Conservation (phyloP, 2,329 filamentous ascomycete species). For the Diplocarpon mali region DNA sequence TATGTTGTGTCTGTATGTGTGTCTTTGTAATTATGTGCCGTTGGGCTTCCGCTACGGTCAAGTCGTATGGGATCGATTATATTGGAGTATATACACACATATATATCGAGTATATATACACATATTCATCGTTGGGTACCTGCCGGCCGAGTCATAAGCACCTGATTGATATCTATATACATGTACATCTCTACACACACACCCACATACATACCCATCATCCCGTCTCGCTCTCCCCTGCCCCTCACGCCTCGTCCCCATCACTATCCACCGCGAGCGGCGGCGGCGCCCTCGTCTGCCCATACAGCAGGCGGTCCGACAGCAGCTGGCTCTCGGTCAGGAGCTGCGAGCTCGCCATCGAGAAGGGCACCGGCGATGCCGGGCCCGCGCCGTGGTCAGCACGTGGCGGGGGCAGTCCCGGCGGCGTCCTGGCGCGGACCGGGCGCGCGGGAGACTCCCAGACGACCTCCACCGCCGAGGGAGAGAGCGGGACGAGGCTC, state of each 20-base stretch:
- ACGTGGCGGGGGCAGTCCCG: conserved; percentile 9
- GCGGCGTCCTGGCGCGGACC: conserved; percentile 16
- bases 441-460: conserved; percentile 22
- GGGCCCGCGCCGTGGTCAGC: background rate
- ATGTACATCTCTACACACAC: background rate
- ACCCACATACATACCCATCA: background rate
- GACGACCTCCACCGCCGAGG: conserved; percentile 12
- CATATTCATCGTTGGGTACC: too few species aligned
- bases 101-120: background rate
- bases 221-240: too few species aligned
- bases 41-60: background rate
- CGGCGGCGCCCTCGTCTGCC: conserved; percentile 30
- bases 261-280: conserved; percentile 35
- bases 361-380: conserved; percentile 18
- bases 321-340: conserved; percentile 42
- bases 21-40: background rate
- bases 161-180: background rate
- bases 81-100: background rate
- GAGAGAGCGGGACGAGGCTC: background rate
- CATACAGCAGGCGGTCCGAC: conserved; percentile 35
- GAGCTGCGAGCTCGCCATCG: conserved; percentile 29
- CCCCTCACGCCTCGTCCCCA: conserved; percentile 27
- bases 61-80: background rate
- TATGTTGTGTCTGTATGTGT: background rate
- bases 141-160: too few species aligned